Base-by-base conservation (phyloP, 805 yeast species). In the Candida qinlingensis region DNA sequence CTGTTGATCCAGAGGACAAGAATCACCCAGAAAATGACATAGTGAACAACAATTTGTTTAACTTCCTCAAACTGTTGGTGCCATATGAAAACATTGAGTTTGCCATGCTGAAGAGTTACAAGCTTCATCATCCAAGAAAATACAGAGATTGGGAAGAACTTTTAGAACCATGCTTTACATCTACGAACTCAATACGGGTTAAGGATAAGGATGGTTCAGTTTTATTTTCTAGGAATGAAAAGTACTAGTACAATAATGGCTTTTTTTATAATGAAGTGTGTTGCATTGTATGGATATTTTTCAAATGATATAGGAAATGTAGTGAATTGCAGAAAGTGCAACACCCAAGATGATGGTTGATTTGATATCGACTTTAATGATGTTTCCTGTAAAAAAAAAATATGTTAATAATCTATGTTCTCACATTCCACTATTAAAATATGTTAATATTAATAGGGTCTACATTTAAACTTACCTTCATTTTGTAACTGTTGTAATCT, bases 141-240 rank as follows among this genome's bases (percentile, higher is more conserved):
- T 62, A 68, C 42, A 55, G 62, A 30, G 74, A 71, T 47, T 71
- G 74, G 75, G 70, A 64, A 39, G 42, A 58, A 7, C 50, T 71
- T 10, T 45, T 71, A 7, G 49, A 54, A 12, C 70, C 72, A 0
- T 67, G 71, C 11, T 60, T 71, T 27, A 64, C 67, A 19, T 60
- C 60, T 1, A 50, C 57, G 11, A 69, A 65, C 10, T 65, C 69
- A 3, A 57, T 68, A 8, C 63, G 66, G 44, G 73, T 71, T 1
- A 59, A 63, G 41, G 73, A 66, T 47, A 64, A 54, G 40, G 70
- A 66, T 56, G 72, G 68, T n/a, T 59, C 74, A 54, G 69, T 76
- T 51, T 70, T 71, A 44, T 74, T 73, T 50, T 62, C 72, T 10
- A 50, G 59, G 46, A 51, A 55, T 33, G 50, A 45, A 13, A 46